Evolutionary conservation across 1,139 yeast species (phyloP), one percentile per base, ranked within the genome.

Genomic region (Geotrichum siamense): DNA sequence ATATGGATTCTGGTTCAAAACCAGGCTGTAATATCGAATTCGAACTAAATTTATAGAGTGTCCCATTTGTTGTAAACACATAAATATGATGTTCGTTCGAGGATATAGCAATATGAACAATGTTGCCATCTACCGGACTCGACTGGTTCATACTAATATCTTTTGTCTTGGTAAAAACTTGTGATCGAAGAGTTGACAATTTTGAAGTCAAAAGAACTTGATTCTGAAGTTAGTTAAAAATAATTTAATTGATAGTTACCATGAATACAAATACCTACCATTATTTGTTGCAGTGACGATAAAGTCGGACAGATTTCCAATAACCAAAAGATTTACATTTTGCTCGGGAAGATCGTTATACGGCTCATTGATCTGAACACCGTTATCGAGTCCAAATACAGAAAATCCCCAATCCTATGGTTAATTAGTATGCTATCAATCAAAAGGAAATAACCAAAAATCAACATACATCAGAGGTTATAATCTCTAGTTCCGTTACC

Each of bases 341-440:
- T 49, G 45, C 3, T 39, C 38, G 2, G 56, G 53, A 9, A 54
- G 26, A 2, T 47, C 26, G 20, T 39, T 45, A 21, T 50, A 51
- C 6, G 50, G 42, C 8, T 55, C 53, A 5, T 48, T 42, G 9
- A 55, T 20, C 6, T 42, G 35, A 9, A 48, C 33, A n/a, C 59
- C 58, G 9, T 45, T 48, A 16, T 48, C 55, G n/a, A 46, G 35
- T 1, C 56, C 55, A 9, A 55, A 43, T 21, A 33, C 20, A 2
- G 37, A 32, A 39, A 57, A 57, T 10, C 50, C 51, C 60, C 60
- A 57, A 30, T 57, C 59, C 57, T 50, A 22, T 21, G 9, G 29
- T n/a, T 12, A 19, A 16, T 16, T 23, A 23, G 26, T 10, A 23
- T n/a, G n/a, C n/a, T n/a, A n/a, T n/a, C n/a, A n/a, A n/a, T n/a